Base-by-base conservation (phyloP, 441 rosid genomes). In the Macaranga tanarius region DNA sequence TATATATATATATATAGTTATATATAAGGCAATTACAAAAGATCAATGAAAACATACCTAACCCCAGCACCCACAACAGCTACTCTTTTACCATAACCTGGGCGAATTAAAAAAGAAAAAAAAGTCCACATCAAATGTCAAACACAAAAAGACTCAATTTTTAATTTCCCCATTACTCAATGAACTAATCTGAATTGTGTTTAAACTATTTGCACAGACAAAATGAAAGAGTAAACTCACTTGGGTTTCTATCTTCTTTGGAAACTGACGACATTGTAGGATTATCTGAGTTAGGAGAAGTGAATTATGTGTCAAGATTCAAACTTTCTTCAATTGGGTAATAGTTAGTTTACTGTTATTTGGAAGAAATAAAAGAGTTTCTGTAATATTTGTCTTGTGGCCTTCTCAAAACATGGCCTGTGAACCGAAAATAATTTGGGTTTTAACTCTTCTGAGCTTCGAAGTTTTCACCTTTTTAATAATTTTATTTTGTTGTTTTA, bases 11-110 rank as follows among this genome's bases (percentile, higher is more conserved):
- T n/a, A n/a, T n/a, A n/a, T n/a, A n/a, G n/a, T n/a, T n/a, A n/a
- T n/a, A n/a, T n/a, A 40, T 12, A 23, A 13, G 17, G 52, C 6
- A 22, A 38, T 25, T 34, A 1, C 19, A n/a, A 9, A n/a, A 63
- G 17, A 51, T 13, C 28, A n/a, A 48, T 23, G 5, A 20, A 34
- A 59, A 47, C 16, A 47, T 77, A 88, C 99, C 99, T 92, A 31
- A 90, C 93, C 26, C 99, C 99, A 25, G 93, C 95, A 52, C 97
- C 99, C 40, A 94, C 84, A 45, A 94, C 92, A 73, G 97, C 99
- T 17, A 94, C 91, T 73, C 86, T 90, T 74, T 80, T 88, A 5
- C 81, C 84, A 59, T 89, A 80, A 84, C 74, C 90, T 80, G 71
- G 8, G 26, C 2, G 16, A 48, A 66, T 26, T 16, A 2, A 13